phyloP scores from a whole-genome alignment of 257 asterid genomes.

The Capsicum rhomboideum region DNA sequence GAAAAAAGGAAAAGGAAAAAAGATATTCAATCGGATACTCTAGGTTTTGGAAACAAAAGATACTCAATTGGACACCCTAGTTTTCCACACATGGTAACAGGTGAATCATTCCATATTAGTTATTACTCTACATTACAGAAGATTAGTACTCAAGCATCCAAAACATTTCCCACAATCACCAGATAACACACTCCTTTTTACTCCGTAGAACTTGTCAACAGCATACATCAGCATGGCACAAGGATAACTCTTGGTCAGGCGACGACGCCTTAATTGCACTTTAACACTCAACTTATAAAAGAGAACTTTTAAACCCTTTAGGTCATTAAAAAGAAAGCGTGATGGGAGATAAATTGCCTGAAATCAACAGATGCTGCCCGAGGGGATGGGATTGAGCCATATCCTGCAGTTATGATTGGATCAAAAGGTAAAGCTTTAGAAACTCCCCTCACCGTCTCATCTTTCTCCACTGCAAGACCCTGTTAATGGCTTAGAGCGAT shows the following conservation, averaged over 20 bases:
- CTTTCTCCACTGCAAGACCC: slow-evolving; percentile 93
- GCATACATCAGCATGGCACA: neutral
- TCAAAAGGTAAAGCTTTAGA: slow-evolving; percentile 36
- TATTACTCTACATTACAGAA: neutral
- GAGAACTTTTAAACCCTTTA: neutral
- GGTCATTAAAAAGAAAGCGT: neutral
- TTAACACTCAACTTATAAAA: neutral
- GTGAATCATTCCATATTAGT: neutral
- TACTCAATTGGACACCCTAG: neutral
- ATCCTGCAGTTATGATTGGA: slow-evolving; percentile 50
- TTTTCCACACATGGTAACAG: neutral
- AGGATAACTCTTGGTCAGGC: neutral
- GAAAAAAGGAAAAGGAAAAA: neutral
- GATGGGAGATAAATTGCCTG: slow-evolving; percentile 35
- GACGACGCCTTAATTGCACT: neutral
- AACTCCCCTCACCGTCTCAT: slow-evolving; percentile 53
- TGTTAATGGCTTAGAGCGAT: slow-evolving; percentile 41
- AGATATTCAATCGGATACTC: neutral
- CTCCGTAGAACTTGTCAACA: neutral
- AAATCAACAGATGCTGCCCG: slow-evolving; percentile 57
- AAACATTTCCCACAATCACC: neutral
- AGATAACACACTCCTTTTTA: neutral
- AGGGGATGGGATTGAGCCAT: slow-evolving; percentile 56
- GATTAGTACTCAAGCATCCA: neutral
- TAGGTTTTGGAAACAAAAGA: neutral